Conservation (phyloP, 192 early-diverging fungal species). For the Gorgonomyces haynaldii region DNA sequence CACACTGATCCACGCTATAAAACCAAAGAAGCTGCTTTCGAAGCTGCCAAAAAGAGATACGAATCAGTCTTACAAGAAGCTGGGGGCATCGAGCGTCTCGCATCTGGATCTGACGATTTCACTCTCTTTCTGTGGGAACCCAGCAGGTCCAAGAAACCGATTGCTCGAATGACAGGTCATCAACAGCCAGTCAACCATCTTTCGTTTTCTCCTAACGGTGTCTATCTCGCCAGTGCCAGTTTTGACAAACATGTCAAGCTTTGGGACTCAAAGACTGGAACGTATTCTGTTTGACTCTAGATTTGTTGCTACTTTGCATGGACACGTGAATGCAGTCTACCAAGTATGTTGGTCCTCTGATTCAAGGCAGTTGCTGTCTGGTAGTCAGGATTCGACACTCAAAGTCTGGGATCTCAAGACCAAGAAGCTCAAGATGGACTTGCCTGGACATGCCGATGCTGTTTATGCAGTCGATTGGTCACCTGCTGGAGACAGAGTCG, state of each 20-base stretch:
- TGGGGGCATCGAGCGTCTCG: constrained; percentile 62
- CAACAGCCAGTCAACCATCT: constrained; percentile 94
- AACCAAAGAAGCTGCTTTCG: constrained; percentile 30
- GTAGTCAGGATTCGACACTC: constrained; percentile 81
- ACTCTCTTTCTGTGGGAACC: constrained; percentile 97
- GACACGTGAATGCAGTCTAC: constrained; percentile 94
- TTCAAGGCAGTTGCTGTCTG: constrained; percentile 79
- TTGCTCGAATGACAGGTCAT: constrained; percentile 80
- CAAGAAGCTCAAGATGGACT: constrained; percentile 78
- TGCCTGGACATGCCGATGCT: constrained; percentile 95
- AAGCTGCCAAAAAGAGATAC: constrained; percentile 69
- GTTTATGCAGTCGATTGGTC: constrained; percentile 94
- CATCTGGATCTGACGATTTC: constrained; percentile 93
- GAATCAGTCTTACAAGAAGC: constrained; percentile 43
- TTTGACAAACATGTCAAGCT: constrained; percentile 98
- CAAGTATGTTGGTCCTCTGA: constrained; percentile 92
- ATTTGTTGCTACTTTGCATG: constrained; percentile 82
- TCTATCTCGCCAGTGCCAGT: constrained; percentile 76
- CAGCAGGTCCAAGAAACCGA: constrained; percentile 54
- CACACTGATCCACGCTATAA: constrained; percentile 48
- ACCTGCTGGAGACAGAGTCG: constrained; percentile 78
- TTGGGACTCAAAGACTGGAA: constrained; percentile 84
- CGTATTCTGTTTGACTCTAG: constrained; percentile 36
- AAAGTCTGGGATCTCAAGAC: constrained; percentile 93
- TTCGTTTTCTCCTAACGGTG: constrained; percentile 84